Percentiles rank a stretch among this genome's conserved stretches.
Evolutionary conservation across 2,329 filamentous ascomycete genomes (phyloP).

Genomic region (Colletotrichum noveboracense): DNA sequence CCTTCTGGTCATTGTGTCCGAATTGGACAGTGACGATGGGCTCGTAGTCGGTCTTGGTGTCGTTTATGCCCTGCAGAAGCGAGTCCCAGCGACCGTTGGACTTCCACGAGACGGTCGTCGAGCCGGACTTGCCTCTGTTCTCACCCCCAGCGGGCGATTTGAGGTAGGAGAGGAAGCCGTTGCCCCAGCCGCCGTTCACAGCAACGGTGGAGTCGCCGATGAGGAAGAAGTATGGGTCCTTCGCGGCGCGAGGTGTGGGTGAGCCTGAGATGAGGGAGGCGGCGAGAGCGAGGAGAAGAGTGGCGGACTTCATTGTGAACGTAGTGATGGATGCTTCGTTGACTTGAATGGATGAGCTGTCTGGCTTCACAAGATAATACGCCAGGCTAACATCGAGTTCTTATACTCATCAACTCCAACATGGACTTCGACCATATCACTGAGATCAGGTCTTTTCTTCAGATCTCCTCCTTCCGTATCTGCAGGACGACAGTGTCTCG

Average conservation of each 20-base stretch:
- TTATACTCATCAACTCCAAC: not conserved
- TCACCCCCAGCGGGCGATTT: slow-evolving; percentile 51
- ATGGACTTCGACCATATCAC: not conserved
- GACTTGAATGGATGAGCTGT: not conserved
- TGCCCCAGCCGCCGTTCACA: slow-evolving; percentile 57
- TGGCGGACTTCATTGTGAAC: not conserved
- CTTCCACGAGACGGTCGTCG: slow-evolving; percentile 61
- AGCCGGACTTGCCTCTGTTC: slow-evolving; percentile 62
- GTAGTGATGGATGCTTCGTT: not conserved
- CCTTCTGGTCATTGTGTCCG: slow-evolving; percentile 68
- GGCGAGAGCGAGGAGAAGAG: not conserved
- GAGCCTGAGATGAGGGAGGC: not conserved
- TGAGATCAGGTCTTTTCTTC: not conserved
- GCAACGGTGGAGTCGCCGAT: slow-evolving; percentile 58
- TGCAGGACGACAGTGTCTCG: not conserved
- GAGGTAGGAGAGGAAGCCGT: slow-evolving; percentile 60
- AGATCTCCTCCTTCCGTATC: not conserved
- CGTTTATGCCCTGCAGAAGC: slow-evolving; percentile 47
- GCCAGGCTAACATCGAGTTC: not conserved
- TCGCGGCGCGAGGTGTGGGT: not conserved
- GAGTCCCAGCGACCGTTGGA: slow-evolving; percentile 56
- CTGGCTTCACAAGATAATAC: not conserved
- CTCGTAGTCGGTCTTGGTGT: slow-evolving; percentile 38
- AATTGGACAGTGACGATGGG: slow-evolving; percentile 49
- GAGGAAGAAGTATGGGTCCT: slow-evolving; percentile 49